Conservation (phyloP, 371 early-diverging fungal species). For the Zychaea mexicana region DNA sequence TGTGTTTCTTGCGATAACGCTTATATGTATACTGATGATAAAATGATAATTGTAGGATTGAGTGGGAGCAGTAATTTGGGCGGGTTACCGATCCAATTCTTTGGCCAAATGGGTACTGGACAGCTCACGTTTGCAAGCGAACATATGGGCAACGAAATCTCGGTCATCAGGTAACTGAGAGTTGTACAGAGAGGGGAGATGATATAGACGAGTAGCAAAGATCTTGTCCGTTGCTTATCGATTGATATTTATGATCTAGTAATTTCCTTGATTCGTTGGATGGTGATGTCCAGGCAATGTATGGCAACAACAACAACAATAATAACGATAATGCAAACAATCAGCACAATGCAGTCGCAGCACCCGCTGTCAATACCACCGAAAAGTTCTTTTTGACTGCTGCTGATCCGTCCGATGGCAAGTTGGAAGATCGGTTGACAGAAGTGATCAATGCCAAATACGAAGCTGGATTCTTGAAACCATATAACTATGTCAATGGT, state of each 20-base stretch:
- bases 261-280: conserved; percentile 73
- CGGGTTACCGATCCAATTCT: conserved; percentile 45
- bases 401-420: conserved; percentile 85
- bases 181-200: not conserved
- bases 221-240: not conserved
- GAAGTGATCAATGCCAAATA: conserved; percentile 92
- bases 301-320: conserved; percentile 21
- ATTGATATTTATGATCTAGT: no score
- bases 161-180: conserved; percentile 62
- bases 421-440: conserved; percentile 79
- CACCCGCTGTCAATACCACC: conserved; percentile 60
- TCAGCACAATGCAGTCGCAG: conserved; percentile 11
- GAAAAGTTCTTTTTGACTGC: conserved; percentile 89
- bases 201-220: not conserved
- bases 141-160: conserved; percentile 81
- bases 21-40: not conserved
- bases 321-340: conserved; percentile 26
- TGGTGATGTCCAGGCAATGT: conserved; percentile 35
- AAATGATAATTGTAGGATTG: conserved; percentile 12
- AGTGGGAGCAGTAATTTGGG: conserved; percentile 35
- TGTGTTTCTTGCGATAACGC: not conserved
- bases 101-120: conserved; percentile 53
- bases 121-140: conserved; percentile 78
- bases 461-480: conserved; percentile 90
- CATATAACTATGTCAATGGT: conserved; percentile 90